Evolutionary conservation across 2,329 filamentous ascomycete genomes (phyloP), one percentile per base, ranked within the genome.

Genomic region (Didymella pomorum): DNA sequence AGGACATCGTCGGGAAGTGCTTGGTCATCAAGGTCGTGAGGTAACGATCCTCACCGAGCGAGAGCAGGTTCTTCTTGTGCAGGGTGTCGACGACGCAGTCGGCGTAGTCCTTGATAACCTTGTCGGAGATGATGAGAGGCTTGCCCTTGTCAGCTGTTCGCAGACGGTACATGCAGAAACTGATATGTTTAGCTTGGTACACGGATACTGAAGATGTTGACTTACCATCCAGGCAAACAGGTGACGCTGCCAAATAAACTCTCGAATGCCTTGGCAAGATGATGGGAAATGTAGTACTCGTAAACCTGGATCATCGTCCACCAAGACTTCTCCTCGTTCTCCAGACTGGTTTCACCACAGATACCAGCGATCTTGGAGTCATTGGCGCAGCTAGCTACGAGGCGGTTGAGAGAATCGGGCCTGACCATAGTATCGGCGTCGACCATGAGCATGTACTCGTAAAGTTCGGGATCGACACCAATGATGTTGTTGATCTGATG

Each of bases 241-340:
- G 95, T 99, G 61, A 99, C 95, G 77, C 92, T 96, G 74, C 93
- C 95, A 73, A 99, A 99, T 60, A 99, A 86, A 60, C 93, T 97
- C 77, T 99, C 95, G 74, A 99, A 99, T 62, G 95, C 92, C 82
- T 99, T 99, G 52, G 95, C 84, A 76, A 99, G 81, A 79, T 99
- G 91, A 83, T 99, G 95, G 28, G 95, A 98, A 74, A 99, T 99
- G 78, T 93, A 99, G 83, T 99, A 99, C 78, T 99, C 95, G 80
- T 99, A 99, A 65, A 99, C 95, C 78, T 99, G 95, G 72, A 99
- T 99, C 95, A 99, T 99, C 12, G 95, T 99, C 92, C 92, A 97
- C 93, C 93, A 98, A 71, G 89, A 93, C 66, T 89, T 86, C 70
- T 97, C 92, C 76, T 97, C 94, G 71, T 99, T 99, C 76, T 97